A percentile compares a stretch with the other conserved stretches of the same genome.
Evolutionary conservation across 257 asterid species (phyloP).

Genomic region (Lantana camara): DNA sequence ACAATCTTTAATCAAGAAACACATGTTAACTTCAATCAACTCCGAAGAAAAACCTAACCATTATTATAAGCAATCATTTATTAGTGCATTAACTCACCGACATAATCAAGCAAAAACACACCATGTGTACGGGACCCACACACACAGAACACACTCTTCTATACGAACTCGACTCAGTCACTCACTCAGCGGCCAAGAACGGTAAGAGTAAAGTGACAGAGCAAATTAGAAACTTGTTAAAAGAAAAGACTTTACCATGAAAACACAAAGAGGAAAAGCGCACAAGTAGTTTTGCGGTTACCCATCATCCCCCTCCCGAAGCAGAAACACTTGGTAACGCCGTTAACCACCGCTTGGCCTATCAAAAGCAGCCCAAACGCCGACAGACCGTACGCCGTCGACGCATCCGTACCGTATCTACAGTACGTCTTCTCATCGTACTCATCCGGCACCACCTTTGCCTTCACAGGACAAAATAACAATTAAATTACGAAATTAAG

Average conservation of each 20-base stretch:
- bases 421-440: conserved; percentile 88
- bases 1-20: conserved; percentile 6
- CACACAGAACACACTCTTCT: no score
- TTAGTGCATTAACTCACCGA: conserved; percentile 9
- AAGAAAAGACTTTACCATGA: conserved; percentile 61
- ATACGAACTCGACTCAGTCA: no score
- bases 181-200: conserved; percentile 5
- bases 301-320: conserved; percentile 82
- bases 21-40: conserved; percentile 13
- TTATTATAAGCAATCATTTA: not conserved
- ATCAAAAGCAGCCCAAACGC: conserved; percentile 91
- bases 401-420: conserved; percentile 78
- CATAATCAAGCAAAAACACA: conserved; percentile 16
- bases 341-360: conserved; percentile 73
- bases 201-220: conserved; percentile 1
- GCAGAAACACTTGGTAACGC: conserved; percentile 89
- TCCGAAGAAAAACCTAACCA: not conserved
- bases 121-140: conserved; percentile 26
- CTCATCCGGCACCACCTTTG: conserved; percentile 82
- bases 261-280: conserved; percentile 72
- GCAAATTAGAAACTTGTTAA: no score
- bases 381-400: conserved; percentile 85
- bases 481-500: not conserved
- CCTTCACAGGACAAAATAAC: conserved; percentile 40
- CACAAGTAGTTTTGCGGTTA: conserved; percentile 57